Percentiles rank a stretch among this genome's conserved stretches.
Evolutionary conservation across 208 protist species (phyloP).

Genomic region (Wallacemonas collosoma): DNA sequence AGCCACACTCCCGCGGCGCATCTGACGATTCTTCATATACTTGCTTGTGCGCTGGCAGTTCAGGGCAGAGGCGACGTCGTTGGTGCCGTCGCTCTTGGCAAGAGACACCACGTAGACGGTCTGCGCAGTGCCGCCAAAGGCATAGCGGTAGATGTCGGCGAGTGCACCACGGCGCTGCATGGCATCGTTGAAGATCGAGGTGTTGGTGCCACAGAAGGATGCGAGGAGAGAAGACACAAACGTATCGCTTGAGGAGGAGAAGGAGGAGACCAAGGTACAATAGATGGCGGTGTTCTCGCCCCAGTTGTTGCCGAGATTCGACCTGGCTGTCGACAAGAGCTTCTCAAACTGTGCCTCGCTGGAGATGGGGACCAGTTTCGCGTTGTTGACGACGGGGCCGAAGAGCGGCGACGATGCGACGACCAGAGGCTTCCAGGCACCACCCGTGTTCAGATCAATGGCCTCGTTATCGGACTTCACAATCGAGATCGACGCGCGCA

Average conservation of each 20-base stretch:
- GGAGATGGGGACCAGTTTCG: constrained; percentile 24
- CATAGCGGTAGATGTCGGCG: constrained; percentile 47
- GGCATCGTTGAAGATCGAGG: constrained; percentile 27
- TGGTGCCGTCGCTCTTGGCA: constrained; percentile 28
- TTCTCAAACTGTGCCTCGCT: constrained; percentile 19
- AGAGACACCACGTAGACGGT: constrained; percentile 30
- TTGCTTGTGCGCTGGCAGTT: constrained; percentile 25
- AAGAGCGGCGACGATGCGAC: constrained; percentile 52
- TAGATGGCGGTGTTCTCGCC: constrained; percentile 37
- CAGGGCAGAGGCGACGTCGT: constrained; percentile 25
- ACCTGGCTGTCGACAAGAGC: constrained; percentile 25
- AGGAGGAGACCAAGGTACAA: constrained; percentile 42
- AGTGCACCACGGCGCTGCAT: constrained; percentile 24
- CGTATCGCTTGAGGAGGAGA: constrained; percentile 28
- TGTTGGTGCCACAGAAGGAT: constrained; percentile 32
- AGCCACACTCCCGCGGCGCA: constrained; percentile 48
- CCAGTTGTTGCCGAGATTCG: constrained; percentile 23
- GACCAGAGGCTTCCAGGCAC: constrained; percentile 19
- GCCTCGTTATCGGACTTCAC: constrained; percentile 22
- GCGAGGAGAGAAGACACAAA: constrained; percentile 36
- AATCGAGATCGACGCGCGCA: constrained; percentile 43
- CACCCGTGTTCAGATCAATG: constrained; percentile 30
- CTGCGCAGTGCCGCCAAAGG: constrained; percentile 50
- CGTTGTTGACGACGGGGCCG: constrained; percentile 43
- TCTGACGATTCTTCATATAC: constrained; percentile 35